phyloP scores from a whole-genome alignment of 1,284 basidiomycete species.

The Ceratobasidium sp. region DNA sequence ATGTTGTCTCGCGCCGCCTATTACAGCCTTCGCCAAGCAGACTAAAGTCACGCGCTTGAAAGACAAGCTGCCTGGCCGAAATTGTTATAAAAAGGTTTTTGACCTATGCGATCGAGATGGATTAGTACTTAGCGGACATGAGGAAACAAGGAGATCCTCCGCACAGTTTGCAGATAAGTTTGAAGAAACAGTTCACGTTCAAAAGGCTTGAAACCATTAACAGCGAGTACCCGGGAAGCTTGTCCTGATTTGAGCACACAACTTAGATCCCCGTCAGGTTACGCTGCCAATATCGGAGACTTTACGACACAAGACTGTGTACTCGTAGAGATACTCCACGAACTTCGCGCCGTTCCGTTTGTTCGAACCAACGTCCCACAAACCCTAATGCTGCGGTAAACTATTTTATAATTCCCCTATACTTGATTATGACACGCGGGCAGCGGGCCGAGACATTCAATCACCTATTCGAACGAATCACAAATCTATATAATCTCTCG shows the following conservation, averaged over 20 bases:
- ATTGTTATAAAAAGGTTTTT: conserved; percentile 52
- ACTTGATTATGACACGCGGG: neutral
- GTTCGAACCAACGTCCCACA: conserved; percentile 82
- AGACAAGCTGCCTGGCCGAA: conserved; percentile 77
- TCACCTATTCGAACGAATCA: conserved; percentile 75
- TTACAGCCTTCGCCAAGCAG: conserved; percentile 35
- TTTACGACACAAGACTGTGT: conserved; percentile 67
- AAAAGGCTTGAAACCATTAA: conserved; percentile 71
- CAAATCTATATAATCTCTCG: conserved; percentile 71
- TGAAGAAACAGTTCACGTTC: conserved; percentile 71
- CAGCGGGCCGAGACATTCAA: conserved; percentile 72
- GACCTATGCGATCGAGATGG: conserved; percentile 50
- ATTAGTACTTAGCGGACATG: conserved; percentile 52
- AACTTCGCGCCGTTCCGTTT: conserved; percentile 74
- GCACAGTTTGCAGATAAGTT: conserved; percentile 54
- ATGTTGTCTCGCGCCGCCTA: conserved; percentile 2
- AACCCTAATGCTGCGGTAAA: conserved; percentile 66
- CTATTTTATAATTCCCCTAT: conserved; percentile 3
- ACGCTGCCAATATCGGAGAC: conserved; percentile 74
- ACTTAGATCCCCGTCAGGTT: conserved; percentile 62
- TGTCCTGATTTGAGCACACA: neutral
- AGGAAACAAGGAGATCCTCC: conserved; percentile 55
- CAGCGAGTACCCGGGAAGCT: conserved; percentile 57
- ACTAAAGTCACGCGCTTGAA: conserved; percentile 48
- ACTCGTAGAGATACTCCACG: conserved; percentile 69